These are phyloP conservation scores for Epichloe gansuensis DNA, from an alignment of 2,329 filamentous ascomycete species.

Conservation along the genomic window DNA sequence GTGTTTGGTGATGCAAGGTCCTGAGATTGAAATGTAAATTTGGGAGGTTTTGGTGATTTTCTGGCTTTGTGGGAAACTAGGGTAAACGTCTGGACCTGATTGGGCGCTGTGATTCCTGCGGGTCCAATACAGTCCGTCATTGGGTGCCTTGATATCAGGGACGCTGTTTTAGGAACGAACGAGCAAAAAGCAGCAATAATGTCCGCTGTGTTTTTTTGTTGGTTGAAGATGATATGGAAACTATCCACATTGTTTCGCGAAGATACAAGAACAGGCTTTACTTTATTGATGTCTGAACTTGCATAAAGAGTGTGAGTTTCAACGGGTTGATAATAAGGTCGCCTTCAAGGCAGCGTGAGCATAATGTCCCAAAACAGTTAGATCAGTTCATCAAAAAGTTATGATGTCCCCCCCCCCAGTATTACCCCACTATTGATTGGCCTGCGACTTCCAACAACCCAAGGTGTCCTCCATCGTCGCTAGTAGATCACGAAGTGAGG, in stretches of 20 bases:
- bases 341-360: background rate
- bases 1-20: constrained; percentile 31
- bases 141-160: constrained; percentile 4
- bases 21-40: constrained; percentile 22
- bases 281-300: too few relatives aligned
- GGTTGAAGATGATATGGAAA: too few relatives aligned
- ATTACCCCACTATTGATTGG: constrained; percentile 3
- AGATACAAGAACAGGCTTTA: too few relatives aligned
- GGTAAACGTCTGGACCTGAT: constrained; percentile 24
- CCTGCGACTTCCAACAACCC: constrained; percentile 4
- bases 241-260: too few relatives aligned
- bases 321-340: background rate
- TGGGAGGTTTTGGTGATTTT: constrained; percentile 31
- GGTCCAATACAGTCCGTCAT: background rate
- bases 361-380: background rate
- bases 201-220: too few relatives aligned
- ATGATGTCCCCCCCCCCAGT: background rate
- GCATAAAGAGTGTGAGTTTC: background rate
- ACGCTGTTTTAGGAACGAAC: background rate
- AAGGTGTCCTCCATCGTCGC: constrained; percentile 6
- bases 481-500: background rate
- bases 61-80: constrained; percentile 32
- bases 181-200: too few relatives aligned
- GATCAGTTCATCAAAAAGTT: background rate
- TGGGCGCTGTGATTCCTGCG: constrained; percentile 15